phyloP scores from a whole-genome alignment of 2,329 filamentous ascomycete species.

The Talaromyces marneffei region DNA sequence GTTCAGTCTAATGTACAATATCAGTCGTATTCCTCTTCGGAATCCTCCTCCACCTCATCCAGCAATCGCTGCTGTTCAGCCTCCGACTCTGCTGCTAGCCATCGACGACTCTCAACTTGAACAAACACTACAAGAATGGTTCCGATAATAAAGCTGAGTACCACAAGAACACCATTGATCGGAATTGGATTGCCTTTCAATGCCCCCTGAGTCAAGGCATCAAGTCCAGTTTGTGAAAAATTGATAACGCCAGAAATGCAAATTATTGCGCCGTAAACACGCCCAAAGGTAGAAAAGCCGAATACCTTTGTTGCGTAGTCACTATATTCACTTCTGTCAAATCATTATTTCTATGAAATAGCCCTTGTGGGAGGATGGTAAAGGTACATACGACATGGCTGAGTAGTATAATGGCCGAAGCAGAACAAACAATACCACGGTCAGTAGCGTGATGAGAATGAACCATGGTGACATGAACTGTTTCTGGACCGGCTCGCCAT shows the following conservation, averaged over 20 bases:
- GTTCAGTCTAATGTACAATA: too few relatives aligned
- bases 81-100: constrained; percentile 16
- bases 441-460: constrained; percentile 72
- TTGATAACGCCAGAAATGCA: constrained; percentile 78
- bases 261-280: constrained; percentile 85
- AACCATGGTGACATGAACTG: constrained; percentile 82
- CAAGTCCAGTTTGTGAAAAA: constrained; percentile 73
- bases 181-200: constrained; percentile 71
- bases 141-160: constrained; percentile 60
- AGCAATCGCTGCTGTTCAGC: constrained; percentile 24
- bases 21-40: constrained; percentile 1
- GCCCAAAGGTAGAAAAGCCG: constrained; percentile 84
- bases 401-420: constrained; percentile 90
- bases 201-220: constrained; percentile 66
- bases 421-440: constrained; percentile 70
- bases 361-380: neutral
- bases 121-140: constrained; percentile 63
- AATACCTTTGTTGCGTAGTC: constrained; percentile 91
- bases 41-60: constrained; percentile 5
- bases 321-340: constrained; percentile 24
- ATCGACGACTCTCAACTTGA: constrained; percentile 15
- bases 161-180: constrained; percentile 65
- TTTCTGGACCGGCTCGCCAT: constrained; percentile 60
- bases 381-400: constrained; percentile 58
- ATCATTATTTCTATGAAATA: neutral